Evolutionary conservation across 352 stramenopile species (phyloP), one percentile per base, ranked within the genome.

Genomic region (Globisporangium barbulae): DNA sequence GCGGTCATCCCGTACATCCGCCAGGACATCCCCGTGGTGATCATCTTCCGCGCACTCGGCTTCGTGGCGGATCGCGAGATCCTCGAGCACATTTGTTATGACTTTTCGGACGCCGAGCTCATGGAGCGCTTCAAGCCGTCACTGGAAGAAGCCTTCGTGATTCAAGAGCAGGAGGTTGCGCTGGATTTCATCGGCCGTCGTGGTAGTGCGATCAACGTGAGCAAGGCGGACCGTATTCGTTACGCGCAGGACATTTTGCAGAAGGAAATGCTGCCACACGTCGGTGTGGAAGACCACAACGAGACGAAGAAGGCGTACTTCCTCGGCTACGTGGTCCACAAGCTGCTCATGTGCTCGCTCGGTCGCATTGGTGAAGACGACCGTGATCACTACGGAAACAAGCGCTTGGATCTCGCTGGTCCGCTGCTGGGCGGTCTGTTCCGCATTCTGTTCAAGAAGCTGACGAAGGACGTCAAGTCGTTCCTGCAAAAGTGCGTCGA

Each of bases 361-460:
- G 97, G 97, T 33, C 90, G 98, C 35, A 90, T 98, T 25, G 94
- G 98, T 22, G 97, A 99, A 77, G 98, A 99, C 72, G 98, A 99
- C 76, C 93, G 98, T 67, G 98, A 99, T 86, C 97, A 99, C 76
- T 99, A 99, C 80, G 97, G 96, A 56, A 99, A 99, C 86, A 99
- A 99, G 73, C 90, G 98, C 41, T 73, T 99, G 37, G 98, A 99
- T 91, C 83, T 99, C 58, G 98, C 97, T 22, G 98, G 98, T 65
- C 96, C 97, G 10, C 75, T 99, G 59, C 81, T 99, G 5, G 97
- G 92, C 31, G 94, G 96, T 37, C 81, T 99, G 45, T 99, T 99
- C 81, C 91, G 97, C 61, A 87, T 98, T 49, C 78, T 99, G 28
- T 99, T 99, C 75, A 93, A 98, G 70, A 99, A 99, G 72, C 82